Percentiles rank a stretch among this genome's conserved stretches.
phyloP scores from a whole-genome alignment of 2,329 filamentous ascomycete genomes.

The Fusarium sp. region DNA sequence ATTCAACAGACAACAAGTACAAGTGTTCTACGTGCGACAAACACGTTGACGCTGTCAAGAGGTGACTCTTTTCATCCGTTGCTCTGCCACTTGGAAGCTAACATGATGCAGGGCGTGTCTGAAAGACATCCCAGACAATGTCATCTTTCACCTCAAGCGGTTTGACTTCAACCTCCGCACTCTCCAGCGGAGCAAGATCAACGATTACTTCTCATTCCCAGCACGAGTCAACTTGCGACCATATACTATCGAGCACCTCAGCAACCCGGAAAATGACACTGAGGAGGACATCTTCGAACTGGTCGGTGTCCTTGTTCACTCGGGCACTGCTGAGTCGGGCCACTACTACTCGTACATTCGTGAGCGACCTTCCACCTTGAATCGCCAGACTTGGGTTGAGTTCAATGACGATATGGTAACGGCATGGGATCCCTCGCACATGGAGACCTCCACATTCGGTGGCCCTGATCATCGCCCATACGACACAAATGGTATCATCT shows the following conservation, averaged over 20 bases:
- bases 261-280: conserved; percentile 66
- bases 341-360: conserved; percentile 98
- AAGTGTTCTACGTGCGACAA: conserved; percentile 91
- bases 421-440: conserved; percentile 77
- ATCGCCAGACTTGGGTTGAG: conserved; percentile 78
- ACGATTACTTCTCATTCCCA: conserved; percentile 94
- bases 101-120: conserved; percentile 77
- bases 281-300: conserved; percentile 87
- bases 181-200: conserved; percentile 89
- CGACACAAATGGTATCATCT: conserved; percentile 59
- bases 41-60: conserved; percentile 93
- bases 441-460: conserved; percentile 85
- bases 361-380: conserved; percentile 72
- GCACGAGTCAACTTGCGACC: conserved; percentile 85
- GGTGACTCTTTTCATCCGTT: conserved; percentile 58
- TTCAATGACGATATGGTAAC: conserved; percentile 93
- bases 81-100: not conserved
- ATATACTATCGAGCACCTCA: conserved; percentile 89
- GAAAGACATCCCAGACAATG: conserved; percentile 90
- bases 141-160: conserved; percentile 94
- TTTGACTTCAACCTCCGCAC: conserved; percentile 85
- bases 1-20: conserved; percentile 90
- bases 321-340: conserved; percentile 91
- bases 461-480: conserved; percentile 70
- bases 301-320: conserved; percentile 94